Base-by-base conservation (phyloP, 495 filamentous ascomycete species). In the Aspergillus nanangensis region DNA sequence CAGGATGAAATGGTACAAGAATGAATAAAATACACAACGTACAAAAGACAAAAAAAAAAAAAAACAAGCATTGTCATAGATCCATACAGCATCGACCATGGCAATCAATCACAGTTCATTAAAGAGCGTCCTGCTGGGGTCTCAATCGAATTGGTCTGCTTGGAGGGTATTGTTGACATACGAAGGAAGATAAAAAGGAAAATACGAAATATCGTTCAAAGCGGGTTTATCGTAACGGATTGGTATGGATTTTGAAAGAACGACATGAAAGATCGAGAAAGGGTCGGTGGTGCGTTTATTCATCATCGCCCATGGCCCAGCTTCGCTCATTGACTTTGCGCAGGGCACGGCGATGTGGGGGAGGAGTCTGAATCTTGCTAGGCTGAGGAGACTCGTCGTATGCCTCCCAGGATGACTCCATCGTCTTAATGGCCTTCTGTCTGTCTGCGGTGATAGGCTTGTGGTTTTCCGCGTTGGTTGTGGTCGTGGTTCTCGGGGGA, bases 321-420 rank as follows among this genome's bases (percentile, higher is more conserved):
- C 41, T 53, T 11, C 50, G 43, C 36, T 57, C 50, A 41, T 57
- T 57, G 41, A 46, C 50, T 43, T 51, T 48, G 18, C 51, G 44
- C 27, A 57, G 1, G 8, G 22, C 18, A 5, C 44, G 55, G 38
- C 55, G 55, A 17, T 57, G 55, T 14, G 55, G 55, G 8, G 43
- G 50, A 13, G 33, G 43, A 39, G 43, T 47, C 11, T 45, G 23
- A n/a, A 41, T 51, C 34, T 65, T 62, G 18, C 20, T 56, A 1
- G 58, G 54, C 46, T 74, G 57, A 9, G 86, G 81, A 4, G 81
- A 83, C 51, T 77, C 52, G 45, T 89, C 84, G 48, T 80, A 82
- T 9, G 69, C 40, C 9, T 75, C 67, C 83, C 84, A 88, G 42
- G 74, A 78, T 21, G 82, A 66, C 50, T 84, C 77, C 79, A 87